These are phyloP conservation scores for Xylaria sp. DNA, from an alignment of 495 filamentous ascomycete genomes.

Conservation along the genomic window DNA sequence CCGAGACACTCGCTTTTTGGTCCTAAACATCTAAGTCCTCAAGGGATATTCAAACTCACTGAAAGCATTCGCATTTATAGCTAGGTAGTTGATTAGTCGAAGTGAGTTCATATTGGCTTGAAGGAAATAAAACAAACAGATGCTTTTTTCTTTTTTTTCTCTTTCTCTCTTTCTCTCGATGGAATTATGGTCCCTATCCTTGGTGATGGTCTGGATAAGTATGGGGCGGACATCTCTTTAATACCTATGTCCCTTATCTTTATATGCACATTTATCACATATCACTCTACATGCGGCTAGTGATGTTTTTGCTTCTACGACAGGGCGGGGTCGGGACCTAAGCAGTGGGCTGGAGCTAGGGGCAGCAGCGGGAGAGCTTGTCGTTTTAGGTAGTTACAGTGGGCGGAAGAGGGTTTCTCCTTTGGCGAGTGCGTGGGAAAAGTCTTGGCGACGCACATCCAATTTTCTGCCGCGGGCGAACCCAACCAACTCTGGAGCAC, in stretches of 20 bases:
- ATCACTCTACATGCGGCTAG: too few relatives aligned
- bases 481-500: conserved; percentile 37
- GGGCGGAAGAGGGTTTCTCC: conserved; percentile 46
- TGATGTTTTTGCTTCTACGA: too few relatives aligned
- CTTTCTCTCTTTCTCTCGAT: too few relatives aligned
- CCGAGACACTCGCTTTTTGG: background rate
- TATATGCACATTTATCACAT: too few relatives aligned
- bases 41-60: background rate
- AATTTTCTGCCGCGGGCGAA: conserved; percentile 39
- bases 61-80: background rate
- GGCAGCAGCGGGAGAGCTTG: background rate
- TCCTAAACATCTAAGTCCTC: background rate
- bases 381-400: too few relatives aligned
- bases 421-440: conserved; percentile 40
- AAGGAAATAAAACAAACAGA: too few relatives aligned
- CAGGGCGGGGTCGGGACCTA: too few relatives aligned
- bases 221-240: too few relatives aligned
- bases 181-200: too few relatives aligned
- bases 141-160: too few relatives aligned
- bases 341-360: background rate
- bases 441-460: conserved; percentile 47
- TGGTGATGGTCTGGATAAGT: too few relatives aligned
- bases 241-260: too few relatives aligned
- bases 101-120: background rate
- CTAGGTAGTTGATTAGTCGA: background rate